Evolutionary conservation across 2,329 filamentous ascomycete species (phyloP).

Genomic region (Xylariaceae sp.): DNA sequence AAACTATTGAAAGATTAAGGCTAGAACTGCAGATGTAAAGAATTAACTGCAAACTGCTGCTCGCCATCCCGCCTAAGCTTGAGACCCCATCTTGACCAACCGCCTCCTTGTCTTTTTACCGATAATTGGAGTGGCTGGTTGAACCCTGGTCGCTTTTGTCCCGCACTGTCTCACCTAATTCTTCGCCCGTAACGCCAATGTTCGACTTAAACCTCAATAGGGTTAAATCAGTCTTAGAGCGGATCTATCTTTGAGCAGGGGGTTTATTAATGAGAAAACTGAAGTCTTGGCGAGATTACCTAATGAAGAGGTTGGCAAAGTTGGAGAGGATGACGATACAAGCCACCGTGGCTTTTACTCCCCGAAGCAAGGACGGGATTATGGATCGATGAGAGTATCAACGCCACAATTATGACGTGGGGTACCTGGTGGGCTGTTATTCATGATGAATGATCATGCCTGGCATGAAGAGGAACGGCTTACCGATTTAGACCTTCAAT

Average conservation of each 20-base stretch:
- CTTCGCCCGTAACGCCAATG: not conserved
- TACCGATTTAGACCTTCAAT: no score
- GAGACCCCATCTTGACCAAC: no score
- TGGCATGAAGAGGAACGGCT: no score
- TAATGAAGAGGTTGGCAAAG: no score
- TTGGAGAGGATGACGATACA: no score
- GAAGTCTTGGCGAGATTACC: no score
- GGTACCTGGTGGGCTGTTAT: not conserved
- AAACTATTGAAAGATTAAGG: no score
- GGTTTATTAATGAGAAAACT: slow-evolving; percentile 7
- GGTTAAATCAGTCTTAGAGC: slow-evolving; percentile 2
- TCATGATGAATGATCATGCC: slow-evolving; percentile 5
- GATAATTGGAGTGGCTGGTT: slow-evolving; percentile 35
- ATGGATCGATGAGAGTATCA: no score
- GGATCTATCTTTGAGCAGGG: slow-evolving; percentile 2
- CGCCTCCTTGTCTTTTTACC: slow-evolving; percentile 25
- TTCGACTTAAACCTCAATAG: not conserved
- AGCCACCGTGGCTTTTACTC: slow-evolving; percentile 29
- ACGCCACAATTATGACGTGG: slow-evolving; percentile 22
- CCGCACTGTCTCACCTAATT: slow-evolving; percentile 3
- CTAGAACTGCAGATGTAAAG: no score
- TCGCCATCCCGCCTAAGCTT: no score
- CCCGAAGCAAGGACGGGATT: no score
- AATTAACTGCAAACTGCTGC: no score
- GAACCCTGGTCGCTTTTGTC: slow-evolving; percentile 1